These are phyloP conservation scores for Sambucus nigra DNA, from an alignment of 129 eudicot genomes.

Conservation along the genomic window DNA sequence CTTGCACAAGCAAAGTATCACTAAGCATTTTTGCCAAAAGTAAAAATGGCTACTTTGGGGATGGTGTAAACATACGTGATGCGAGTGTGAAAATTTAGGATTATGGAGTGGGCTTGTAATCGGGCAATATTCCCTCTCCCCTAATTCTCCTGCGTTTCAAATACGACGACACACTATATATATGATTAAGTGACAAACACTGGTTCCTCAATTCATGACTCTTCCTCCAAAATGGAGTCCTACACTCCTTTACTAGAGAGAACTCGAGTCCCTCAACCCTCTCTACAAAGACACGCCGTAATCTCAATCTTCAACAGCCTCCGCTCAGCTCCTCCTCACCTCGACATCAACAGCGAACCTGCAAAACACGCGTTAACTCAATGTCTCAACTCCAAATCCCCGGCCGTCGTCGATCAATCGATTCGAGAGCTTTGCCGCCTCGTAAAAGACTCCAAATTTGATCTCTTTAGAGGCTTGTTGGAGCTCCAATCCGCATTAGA, in stretches of 20 bases:
- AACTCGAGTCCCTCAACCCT: slow-evolving; percentile 73
- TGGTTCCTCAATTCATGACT: too few species aligned
- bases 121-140: too few species aligned
- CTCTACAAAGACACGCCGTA: slow-evolving; percentile 74
- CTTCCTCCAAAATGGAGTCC: slow-evolving; percentile 35
- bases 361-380: slow-evolving; percentile 52
- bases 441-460: slow-evolving; percentile 45
- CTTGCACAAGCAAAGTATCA: too few species aligned
- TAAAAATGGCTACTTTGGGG: too few species aligned
- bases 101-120: too few species aligned
- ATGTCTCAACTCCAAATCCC: slow-evolving; percentile 63
- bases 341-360: slow-evolving; percentile 28
- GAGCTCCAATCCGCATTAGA: slow-evolving; percentile 82
- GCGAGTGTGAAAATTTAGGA: too few species aligned
- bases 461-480: slow-evolving; percentile 34
- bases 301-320: slow-evolving; percentile 65
- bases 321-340: slow-evolving; percentile 32
- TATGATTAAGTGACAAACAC: too few species aligned
- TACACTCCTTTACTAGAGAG: slow-evolving; percentile 38
- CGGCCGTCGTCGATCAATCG: slow-evolving; percentile 83
- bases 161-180: too few species aligned
- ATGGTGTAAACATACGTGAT: too few species aligned
- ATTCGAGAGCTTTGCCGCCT: slow-evolving; percentile 66
- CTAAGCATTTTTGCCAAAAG: too few species aligned
- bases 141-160: too few species aligned